Evolutionary conservation across 179 eudicot genomes (phyloP).

Genomic region (Sideroxylon spinosum): DNA sequence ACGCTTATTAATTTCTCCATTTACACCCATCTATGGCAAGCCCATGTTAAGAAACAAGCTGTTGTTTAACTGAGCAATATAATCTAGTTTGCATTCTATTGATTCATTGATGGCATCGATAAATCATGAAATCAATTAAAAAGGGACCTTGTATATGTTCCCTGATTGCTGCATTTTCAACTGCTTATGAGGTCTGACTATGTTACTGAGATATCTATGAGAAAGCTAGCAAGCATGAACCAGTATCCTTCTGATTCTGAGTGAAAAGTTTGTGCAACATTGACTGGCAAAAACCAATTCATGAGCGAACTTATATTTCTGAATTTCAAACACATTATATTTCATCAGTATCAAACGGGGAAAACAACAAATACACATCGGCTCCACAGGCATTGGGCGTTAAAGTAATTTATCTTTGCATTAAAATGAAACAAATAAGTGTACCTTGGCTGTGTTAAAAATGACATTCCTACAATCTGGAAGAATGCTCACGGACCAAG

Average conservation of each 20-base stretch:
- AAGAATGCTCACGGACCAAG: slow-evolving; percentile 60
- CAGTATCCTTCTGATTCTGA: neutral
- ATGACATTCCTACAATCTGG: slow-evolving; percentile 46
- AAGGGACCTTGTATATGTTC: neutral
- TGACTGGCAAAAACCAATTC: neutral
- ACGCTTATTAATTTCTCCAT: too few species aligned
- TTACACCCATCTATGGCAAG: neutral
- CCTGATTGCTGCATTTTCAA: neutral
- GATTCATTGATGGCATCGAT: neutral
- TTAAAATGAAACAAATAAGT: neutral
- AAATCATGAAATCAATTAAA: neutral
- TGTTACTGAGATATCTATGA: neutral
- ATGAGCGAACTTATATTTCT: neutral
- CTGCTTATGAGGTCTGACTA: neutral
- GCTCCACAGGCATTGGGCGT: neutral
- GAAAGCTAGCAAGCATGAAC: neutral
- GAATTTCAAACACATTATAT: neutral
- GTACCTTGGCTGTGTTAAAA: slow-evolving; percentile 58
- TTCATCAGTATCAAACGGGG: neutral
- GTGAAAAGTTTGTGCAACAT: neutral
- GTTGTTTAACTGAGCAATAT: neutral
- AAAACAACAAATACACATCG: neutral
- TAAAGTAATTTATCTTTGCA: neutral
- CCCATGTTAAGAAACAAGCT: neutral
- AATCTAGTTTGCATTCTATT: neutral